Conservation (phyloP, 2,329 filamentous ascomycete genomes). For the Verticillium alfalfae region DNA sequence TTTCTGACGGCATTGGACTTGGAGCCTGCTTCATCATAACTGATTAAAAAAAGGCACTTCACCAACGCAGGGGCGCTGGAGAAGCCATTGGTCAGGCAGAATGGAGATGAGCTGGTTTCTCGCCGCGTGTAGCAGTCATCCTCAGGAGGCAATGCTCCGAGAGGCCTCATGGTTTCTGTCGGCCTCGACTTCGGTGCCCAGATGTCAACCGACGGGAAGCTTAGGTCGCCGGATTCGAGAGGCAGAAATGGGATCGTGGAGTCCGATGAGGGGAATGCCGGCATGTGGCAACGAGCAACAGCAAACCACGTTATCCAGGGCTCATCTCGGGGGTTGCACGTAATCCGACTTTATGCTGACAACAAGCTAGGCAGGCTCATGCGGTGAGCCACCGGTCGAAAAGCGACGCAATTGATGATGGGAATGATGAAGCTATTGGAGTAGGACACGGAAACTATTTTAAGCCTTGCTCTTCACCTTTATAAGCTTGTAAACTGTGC, state of each 20-base stretch:
- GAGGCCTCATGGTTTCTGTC: neutral
- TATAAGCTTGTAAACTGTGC: too few species aligned
- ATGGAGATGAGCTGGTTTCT: too few species aligned
- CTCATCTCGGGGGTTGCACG: neutral
- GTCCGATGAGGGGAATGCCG: neutral
- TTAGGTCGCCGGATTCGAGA: neutral
- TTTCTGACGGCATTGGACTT: neutral
- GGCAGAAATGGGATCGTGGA: neutral
- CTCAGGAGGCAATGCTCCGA: neutral
- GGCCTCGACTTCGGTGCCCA: neutral
- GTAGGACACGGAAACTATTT: too few species aligned
- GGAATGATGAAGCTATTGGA: too few species aligned
- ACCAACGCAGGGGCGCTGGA: too few species aligned
- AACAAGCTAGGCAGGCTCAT: neutral
- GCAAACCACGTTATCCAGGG: neutral
- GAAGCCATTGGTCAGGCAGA: too few species aligned
- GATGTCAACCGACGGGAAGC: neutral
- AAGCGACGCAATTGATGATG: neutral
- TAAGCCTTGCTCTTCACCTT: too few species aligned
- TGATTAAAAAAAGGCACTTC: too few species aligned
- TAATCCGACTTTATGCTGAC: neutral
- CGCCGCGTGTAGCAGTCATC: neutral
- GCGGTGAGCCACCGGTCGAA: neutral
- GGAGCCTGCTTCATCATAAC: too few species aligned
- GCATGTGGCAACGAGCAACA: too few species aligned